Percentiles rank a stretch among this genome's conserved stretches.
These are phyloP conservation scores for Starmerella lactis-condensi DNA, from an alignment of 805 yeast species.

Conservation along the genomic window DNA sequence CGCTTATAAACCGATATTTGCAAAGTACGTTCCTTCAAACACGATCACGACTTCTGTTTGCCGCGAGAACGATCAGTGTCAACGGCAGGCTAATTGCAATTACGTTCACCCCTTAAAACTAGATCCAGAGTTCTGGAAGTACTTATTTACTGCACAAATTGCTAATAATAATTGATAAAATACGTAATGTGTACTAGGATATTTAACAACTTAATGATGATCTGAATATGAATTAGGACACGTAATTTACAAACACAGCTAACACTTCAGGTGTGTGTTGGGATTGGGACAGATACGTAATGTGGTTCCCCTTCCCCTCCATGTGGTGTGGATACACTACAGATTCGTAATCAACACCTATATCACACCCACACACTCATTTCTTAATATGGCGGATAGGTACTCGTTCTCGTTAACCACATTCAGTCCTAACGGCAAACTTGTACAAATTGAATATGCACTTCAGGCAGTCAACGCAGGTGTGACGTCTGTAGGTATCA, in stretches of 20 bases:
- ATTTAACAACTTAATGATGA: too few relatives aligned
- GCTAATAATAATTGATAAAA: too few relatives aligned
- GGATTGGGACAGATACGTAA: too few relatives aligned
- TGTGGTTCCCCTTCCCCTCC: too few relatives aligned
- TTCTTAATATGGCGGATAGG: constrained; percentile 98
- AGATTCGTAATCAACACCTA: too few relatives aligned
- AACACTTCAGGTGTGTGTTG: too few relatives aligned
- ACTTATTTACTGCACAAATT: constrained; percentile 30
- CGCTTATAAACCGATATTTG: constrained; percentile 59
- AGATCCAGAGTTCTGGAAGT: constrained; percentile 32
- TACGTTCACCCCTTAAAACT: constrained; percentile 56
- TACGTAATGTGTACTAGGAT: too few relatives aligned
- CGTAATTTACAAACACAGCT: too few relatives aligned
- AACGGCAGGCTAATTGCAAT: constrained; percentile 70
- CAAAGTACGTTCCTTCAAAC: constrained; percentile 58
- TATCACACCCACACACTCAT: too few relatives aligned
- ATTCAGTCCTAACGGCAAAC: constrained; percentile 93
- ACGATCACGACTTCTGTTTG: constrained; percentile 55
- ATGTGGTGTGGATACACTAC: too few relatives aligned
- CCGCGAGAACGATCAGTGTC: constrained; percentile 46
- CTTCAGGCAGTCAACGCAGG: constrained; percentile 95
- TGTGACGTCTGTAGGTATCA: constrained; percentile 86
- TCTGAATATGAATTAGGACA: too few relatives aligned
- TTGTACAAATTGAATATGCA: constrained; percentile 95
- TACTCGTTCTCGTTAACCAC: constrained; percentile 94